Base-by-base conservation (phyloP, 306 rosid genomes). In the Biancaea sappan region DNA sequence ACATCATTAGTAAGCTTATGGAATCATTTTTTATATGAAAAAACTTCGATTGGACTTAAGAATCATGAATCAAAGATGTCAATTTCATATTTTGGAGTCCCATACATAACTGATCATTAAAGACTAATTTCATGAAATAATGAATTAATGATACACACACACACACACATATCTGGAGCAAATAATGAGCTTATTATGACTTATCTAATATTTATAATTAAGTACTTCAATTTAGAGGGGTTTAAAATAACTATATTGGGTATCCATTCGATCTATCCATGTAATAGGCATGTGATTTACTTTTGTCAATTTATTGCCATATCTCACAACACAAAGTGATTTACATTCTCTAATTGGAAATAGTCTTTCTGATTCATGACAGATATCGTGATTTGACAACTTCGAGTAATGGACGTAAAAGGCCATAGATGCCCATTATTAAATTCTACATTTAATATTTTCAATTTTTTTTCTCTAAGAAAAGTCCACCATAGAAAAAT, bases 361-460 rank as follows among this genome's bases (percentile, higher is more conserved):
- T 14, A 12, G 21, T 14, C 14, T 10, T 61, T 3, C 22, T 9
- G 38, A 19, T 34, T 43, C 15, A 14, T 6, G 5, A 61, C 4
- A 34, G 29, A 35, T 18, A 18, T 50, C 47, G 19, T 5, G 22
- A 60, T 18, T n/a, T 41, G 29, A 61, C 47, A n/a, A 2, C n/a
- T 0, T 31, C 5, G 22, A 34, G 46, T n/a, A 34, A 4, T 18
- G 10, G 34, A 19, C 25, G 35, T 7, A 57, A 26, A 41, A 43
- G 41, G 11, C 14, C 14, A 19, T 41, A n/a, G 6, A 63, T n/a
- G 19, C 48, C 62, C 32, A 14, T 44, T 57, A 46, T 54, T 22
- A 41, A 52, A 69, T 32, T 46, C 51, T 51, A 35, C 44, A 51
- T 46, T 74, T 51, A 21, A 50, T 37, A 29, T 63, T 22, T 60